Conservation (phyloP, 148 eudicot species). For the Fallopia convolvulus region DNA sequence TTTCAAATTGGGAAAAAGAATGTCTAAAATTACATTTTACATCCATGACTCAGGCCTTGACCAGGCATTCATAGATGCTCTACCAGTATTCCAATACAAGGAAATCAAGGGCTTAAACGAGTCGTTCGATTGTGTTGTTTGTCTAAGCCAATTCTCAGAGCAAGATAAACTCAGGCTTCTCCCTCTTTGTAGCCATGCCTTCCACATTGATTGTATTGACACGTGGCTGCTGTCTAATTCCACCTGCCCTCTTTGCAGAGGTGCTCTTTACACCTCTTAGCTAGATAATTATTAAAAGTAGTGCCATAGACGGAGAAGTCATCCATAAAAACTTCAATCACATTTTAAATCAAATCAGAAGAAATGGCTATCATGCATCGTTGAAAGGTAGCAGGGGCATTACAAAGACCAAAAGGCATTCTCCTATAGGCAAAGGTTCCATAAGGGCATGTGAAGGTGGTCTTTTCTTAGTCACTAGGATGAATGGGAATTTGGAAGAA, state of each 20-base stretch:
- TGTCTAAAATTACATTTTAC: constrained; percentile 26
- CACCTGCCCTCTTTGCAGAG: constrained; percentile 87
- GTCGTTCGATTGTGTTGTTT: constrained; percentile 89
- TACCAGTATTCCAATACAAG: constrained; percentile 66
- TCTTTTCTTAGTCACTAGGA: too few species aligned
- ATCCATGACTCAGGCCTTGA: constrained; percentile 85
- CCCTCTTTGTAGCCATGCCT: constrained; percentile 87
- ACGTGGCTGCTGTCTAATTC: constrained; percentile 87
- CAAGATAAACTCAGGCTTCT: constrained; percentile 60
- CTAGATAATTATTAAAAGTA: too few species aligned
- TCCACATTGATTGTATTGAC: constrained; percentile 84
- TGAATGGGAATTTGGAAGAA: too few species aligned
- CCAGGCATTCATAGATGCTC: constrained; percentile 71
- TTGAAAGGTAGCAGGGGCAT: too few species aligned
- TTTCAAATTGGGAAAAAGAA: neutral
- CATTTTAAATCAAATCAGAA: too few species aligned
- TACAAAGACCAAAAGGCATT: too few species aligned
- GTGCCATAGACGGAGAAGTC: too few species aligned
- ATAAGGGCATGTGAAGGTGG: too few species aligned
- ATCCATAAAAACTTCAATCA: too few species aligned
- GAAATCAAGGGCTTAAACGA: constrained; percentile 66
- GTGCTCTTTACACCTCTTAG: constrained; percentile 41
- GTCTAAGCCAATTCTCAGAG: constrained; percentile 68
- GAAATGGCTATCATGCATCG: too few species aligned
- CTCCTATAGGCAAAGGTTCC: too few species aligned